Base-by-base conservation (phyloP, 345 rosid species). In the Turritis glabra region DNA sequence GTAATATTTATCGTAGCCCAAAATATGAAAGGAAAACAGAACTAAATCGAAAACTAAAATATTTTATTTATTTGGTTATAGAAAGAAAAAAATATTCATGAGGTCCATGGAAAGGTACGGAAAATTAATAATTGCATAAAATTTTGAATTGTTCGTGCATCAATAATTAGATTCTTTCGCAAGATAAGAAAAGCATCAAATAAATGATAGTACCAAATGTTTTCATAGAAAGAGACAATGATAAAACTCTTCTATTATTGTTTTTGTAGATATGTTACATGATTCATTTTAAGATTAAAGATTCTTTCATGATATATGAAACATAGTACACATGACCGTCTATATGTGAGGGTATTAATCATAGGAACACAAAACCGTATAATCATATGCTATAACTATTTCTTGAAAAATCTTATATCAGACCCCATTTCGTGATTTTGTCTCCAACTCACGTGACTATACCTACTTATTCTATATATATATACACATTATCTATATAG, bases 241-340 rank as follows among this genome's bases (percentile, higher is more conserved):
- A 71, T 37, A 29, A 56, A 55, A 54, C 60, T 17, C 46, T 55
- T 55, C 21, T 47, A 77, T 56, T 55, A 64, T 38, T 72, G 38
- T 17, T 17, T 19, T 48, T 48, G 23, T 35, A 62, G 26, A 41
- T 53, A 9, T 25, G 57, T 60, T 30, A 11, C 14, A 76, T 40
- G 59, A 14, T 53, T 41, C 70, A 69, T 53, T 67, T 60, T 62
- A 43, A 62, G 47, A 70, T 55, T 53, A n/a, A n/a, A 33, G 59
- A 54, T 76, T 76, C 76, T 69, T 44, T 55, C 60, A 77, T 56
- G 4, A 46, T 38, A 25, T 26, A 37, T 30, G 60, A 64, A 63
- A 64, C 66, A 71, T 64, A 71, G 80, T 64, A 77, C 72, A 48
- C 72, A 64, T 64, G 76, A 48, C 55, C 43, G 30, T 56, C n/a